Evolutionary conservation across 805 yeast genomes (phyloP), one percentile per base, ranked within the genome.

Genomic region (Saccharomyces paradoxus): DNA sequence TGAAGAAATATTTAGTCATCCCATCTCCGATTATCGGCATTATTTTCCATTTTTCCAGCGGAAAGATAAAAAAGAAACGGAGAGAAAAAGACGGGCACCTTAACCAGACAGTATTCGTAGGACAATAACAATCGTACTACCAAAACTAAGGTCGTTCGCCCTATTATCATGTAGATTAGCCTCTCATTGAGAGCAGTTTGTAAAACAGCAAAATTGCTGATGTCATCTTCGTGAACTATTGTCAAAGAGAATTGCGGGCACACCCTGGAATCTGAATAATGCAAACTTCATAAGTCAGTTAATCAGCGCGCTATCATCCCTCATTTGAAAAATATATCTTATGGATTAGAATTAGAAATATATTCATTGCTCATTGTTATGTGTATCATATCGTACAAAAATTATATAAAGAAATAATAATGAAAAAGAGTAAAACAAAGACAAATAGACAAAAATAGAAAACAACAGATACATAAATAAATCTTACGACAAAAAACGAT

Each of bases 321-420:
- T 12, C 31, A 31, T 13, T 14, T 31, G 37, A 21, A 17, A 7
- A 37, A 4, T 21, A 37, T 37, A 8, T 37, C 44, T 37, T 17
- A 10, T 17, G 17, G 44, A 37, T 8, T 37, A 37, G 17, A 8
- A 37, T 37, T 37, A 37, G 17, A 32, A 37, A 37, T 37, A 37
- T 37, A 17, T 37, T 37, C 44, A 37, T 37, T 37, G 44, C 44
- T 37, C 44, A 37, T 37, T 37, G 44, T 37, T 37, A 37, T 37
- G 51, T 49, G 31, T 49, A 49, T 49, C 50, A 53, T 53, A 53
- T 53, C 56, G 56, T 53, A 53, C 56, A 53, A 53, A 46, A 49
- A 52, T 53, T 46, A 31, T 26, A 51, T 47, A 27, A 26, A 27
- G 14, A 48, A 30, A 37, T n/a, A 47, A 48, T 31, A 31, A n/a